Evolutionary conservation across 371 early-diverging fungal genomes (phyloP).

Genomic region (Lichtheimia ornata): DNA sequence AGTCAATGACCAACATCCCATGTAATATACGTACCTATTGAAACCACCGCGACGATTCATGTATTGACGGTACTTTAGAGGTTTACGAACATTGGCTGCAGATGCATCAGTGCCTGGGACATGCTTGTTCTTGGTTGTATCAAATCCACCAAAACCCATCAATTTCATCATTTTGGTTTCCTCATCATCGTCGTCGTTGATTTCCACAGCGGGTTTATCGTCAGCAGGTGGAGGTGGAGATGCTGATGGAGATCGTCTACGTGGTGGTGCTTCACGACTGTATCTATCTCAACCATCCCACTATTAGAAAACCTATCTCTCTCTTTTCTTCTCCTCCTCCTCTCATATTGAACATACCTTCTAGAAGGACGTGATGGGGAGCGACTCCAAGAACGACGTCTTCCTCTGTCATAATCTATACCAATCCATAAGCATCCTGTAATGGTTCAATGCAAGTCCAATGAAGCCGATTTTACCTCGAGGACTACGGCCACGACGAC

Average conservation of each 20-base stretch:
- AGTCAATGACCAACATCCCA: background rate
- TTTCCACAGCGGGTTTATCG: constrained; percentile 7
- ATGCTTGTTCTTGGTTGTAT: constrained; percentile 82
- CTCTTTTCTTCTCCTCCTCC: too few relatives aligned
- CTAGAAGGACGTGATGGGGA: constrained; percentile 8
- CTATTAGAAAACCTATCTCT: too few relatives aligned
- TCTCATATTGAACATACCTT: background rate
- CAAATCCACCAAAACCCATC: constrained; percentile 91
- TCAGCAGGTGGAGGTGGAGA: constrained; percentile 8
- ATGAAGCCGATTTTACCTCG: background rate
- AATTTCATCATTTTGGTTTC: constrained; percentile 56
- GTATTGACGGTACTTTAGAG: constrained; percentile 89
- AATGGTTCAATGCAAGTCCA: too few relatives aligned
- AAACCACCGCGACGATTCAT: constrained; percentile 96
- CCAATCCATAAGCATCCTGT: background rate
- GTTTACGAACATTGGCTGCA: constrained; percentile 72
- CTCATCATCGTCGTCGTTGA: constrained; percentile 47
- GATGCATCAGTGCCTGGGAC: constrained; percentile 70
- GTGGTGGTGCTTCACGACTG: background rate
- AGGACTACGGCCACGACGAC: constrained; percentile 7
- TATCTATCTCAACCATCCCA: background rate
- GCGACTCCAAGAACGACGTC: constrained; percentile 10
- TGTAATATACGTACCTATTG: constrained; percentile 54
- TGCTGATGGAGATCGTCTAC: constrained; percentile 11
- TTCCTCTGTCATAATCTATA: constrained; percentile 10